Base-by-base conservation (phyloP, 2,329 filamentous ascomycete genomes). In the Talaromyces marneffei region DNA sequence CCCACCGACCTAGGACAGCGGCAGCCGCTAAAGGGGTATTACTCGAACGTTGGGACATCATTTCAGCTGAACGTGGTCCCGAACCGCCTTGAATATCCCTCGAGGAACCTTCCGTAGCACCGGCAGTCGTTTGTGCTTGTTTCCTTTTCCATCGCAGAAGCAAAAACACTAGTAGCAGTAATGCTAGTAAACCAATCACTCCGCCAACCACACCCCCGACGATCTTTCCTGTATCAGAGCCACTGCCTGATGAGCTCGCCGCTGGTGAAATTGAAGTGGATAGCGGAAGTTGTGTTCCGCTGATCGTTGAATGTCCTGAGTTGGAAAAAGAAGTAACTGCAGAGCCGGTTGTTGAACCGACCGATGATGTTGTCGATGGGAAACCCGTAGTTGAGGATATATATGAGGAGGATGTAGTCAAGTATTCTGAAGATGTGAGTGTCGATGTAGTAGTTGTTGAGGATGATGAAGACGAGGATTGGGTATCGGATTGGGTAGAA, bases 181-280 rank as follows among this genome's bases (percentile, higher is more conserved):
- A 70, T 33, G 82, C 72, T 12, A 83, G 80, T 35, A 83, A 68
- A 29, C 84, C 85, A 35, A 84, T 83, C 55, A 86, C 78, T 50
- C 84, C 84, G 16, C 85, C 85, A 27, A 87, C 78, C n/a, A 87
- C 82, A 52, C 84, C 84, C 7, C 85, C 85, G 20, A 86, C 83
- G 3, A 87, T 80, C 62, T 79, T 79, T 16, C 80, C 79, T 25
- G 82, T 83, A 48, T 77, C 72, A 29, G 63, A 68, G 20, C 20
- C 39, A 31, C 64, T 37, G 7, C 40, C 35, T 40, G 66, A 46
- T 3, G 67, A 65, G n/a, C 59, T 53, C 2, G 42, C 42, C 14
- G 58, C 33, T 46, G 42, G 10, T 25, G 60, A 18, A 4, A 39
- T 56, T 56, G 57, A 37, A 33, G 62, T 56, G 8, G 62, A 39